Base-by-base conservation (phyloP, 2,329 filamentous ascomycete species). In the Acephala macrosclerotiorum region DNA sequence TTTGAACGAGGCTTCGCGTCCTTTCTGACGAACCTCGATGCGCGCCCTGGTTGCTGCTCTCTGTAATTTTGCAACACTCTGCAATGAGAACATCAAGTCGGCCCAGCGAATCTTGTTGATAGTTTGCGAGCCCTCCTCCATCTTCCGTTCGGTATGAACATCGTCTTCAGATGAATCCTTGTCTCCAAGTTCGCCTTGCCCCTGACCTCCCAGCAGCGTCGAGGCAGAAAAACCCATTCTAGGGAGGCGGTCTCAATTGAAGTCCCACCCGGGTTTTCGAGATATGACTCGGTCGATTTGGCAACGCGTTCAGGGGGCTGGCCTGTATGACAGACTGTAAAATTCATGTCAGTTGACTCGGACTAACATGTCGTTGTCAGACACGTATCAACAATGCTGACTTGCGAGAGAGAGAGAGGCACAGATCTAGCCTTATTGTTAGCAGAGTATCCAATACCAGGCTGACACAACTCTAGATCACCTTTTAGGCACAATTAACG, bases 21-120 rank as follows among this genome's bases (percentile, higher is more conserved):
- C 67, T 33, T 71, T 72, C 40, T 74, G 55, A n/a, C 72, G 65
- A 49, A 63, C 66, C 57, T 66, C 45, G 29, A 73, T 67, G 51
- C 70, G 64, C 3, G 72, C 65, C 20, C 47, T 47, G 7, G 65
- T 53, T 18, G 69, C 64, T 38, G 68, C 58, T 25, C 63, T 57
- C 53, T 69, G 70, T 29, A 72, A 60, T 25, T 26, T 64, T 57
- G 60, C 58, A 9, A 71, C 36, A 7, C 45, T 29, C 20, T 68
- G 60, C 29, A 71, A 42, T 1, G 56, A 61, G 18, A 70, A 59
- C 47, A 71, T 66, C 35, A 73, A 62, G 2, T 66, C 58, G 3
- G 42, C 35, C 47, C 71, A 63, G 45, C 68, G 66, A 61, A n/a
- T 26, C 20, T 49, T 38, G 6, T 57, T 58, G 40, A 65, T 49